Base-by-base conservation (phyloP, 2,329 filamentous ascomycete genomes). In the Verticillium alfalfae region DNA sequence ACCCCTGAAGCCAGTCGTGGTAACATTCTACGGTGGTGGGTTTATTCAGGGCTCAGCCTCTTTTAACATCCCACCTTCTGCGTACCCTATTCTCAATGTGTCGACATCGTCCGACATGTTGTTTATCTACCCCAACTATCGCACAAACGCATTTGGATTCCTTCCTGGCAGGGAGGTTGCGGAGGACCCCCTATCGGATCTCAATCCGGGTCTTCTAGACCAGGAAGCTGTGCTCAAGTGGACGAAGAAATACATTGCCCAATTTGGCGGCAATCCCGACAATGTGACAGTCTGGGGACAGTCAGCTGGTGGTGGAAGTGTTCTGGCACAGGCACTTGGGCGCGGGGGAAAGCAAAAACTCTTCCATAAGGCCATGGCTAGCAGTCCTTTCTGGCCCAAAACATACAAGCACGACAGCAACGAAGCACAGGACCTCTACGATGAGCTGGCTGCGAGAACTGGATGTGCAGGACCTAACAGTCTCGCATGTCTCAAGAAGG, bases 1-100 rank as follows among this genome's bases (percentile, higher is more conserved):
- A n/a, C 71, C 79, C 1, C 76, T 80, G 3, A 76, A 82, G 2
- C 85, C 86, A 0, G 85, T 88, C 0, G 77, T 88, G 0, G 79
- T 88, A 3, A 79, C 80, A 3, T 87, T 86, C 68, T 86, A 84
- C 68, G 86, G 86, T 59, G 86, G 86, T 13, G 86, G 78, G 2
- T 88, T 85, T 72, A 83, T 88, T 58, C 74, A 84, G 68, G 86
- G 85, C 8, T 78, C 77, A 36, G 85, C 82, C 0, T 79, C 74
- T 41, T 84, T 87, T 67, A 71, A 69, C 7, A 75, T 87, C 8
- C 85, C 84, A 4, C 85, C 86, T 2, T 73, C 79, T 0, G 82
- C 78, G 1, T 88, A 83, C 66, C 86, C 84, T 0, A 76, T 86
- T 4, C 74, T 88, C 3, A 86, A 87, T 65, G 82, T 81, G 3